Evolutionary conservation across 2,329 filamentous ascomycete genomes (phyloP), one percentile per base, ranked within the genome.

Genomic region (Colletotrichum sp.): DNA sequence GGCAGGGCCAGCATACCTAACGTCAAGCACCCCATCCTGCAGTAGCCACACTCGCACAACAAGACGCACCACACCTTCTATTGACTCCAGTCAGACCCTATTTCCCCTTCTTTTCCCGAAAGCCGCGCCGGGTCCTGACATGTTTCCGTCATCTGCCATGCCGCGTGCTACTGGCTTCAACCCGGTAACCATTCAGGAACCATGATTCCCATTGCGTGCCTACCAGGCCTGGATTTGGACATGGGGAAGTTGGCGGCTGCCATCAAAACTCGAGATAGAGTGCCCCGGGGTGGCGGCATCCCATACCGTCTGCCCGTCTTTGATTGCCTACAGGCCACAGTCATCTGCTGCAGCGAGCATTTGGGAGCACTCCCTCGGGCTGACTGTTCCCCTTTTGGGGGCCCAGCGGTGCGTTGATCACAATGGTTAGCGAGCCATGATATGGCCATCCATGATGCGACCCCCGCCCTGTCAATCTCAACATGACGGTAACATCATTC

Each of bases 401-500:
- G 34, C 62, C 21, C 70, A 48, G 58, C 32, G 30, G 64, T 65
- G 15, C 43, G 73, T 73, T 52, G 70, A 76, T 73, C 73, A 61
- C 56, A 55, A 69, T 66, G 58, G 64, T 60, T 52, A 36, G 70
- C 34, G 70, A 76, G 73, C 73, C 70, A 76, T 36, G 56, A 76
- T 73, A 73, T 68, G 73, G 58, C 65, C 70, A 76, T 65, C 62
- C 10, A 73, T 73, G 73, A 76, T 76, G 73, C 48, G 70, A 73
- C 70, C 70, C 70, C 73, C 70, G 64, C 73, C 70, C 34, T 68
- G 58, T 60, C 73, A 76, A 76, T 73, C 65, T 76, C 65, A 55
- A 73, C 64, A 61, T 76, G 73, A 76, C 65, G 70, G 48, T 60
- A 52, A 67, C 32, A 73, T 76, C 73, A 73, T 76, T 73, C 73